Conservation (phyloP, 257 asterid species). For the Fraxinus excelsior region DNA sequence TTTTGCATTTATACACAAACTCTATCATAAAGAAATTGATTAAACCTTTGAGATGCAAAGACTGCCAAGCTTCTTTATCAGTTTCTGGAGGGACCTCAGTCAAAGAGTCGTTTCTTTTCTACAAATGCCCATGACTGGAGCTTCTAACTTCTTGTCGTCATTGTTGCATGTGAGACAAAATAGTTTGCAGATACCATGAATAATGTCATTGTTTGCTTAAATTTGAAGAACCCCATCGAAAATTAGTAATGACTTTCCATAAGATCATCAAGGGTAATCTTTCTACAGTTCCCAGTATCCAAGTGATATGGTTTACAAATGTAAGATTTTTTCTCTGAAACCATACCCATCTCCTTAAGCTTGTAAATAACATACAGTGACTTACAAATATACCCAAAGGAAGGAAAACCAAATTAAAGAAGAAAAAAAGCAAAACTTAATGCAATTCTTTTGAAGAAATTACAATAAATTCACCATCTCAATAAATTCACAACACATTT, state of each 20-base stretch:
- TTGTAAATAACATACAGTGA: constrained; percentile 83
- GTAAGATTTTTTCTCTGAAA: constrained; percentile 68
- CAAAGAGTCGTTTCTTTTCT: background rate
- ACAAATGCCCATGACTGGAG: background rate
- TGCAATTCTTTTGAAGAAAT: background rate
- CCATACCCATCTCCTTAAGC: constrained; percentile 87
- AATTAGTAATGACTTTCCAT: constrained; percentile 55
- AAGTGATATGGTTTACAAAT: constrained; percentile 70
- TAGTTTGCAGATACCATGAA: background rate
- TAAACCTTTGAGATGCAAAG: background rate
- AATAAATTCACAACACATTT: too few relatives aligned
- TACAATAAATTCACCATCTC: too few relatives aligned
- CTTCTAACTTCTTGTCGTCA: background rate
- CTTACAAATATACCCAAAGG: constrained; percentile 48
- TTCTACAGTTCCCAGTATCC: too few relatives aligned
- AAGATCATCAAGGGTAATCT: constrained; percentile 85
- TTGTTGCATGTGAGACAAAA: background rate
- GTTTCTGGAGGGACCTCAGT: background rate
- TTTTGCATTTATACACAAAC: too few relatives aligned
- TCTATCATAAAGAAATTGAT: constrained; percentile 7
- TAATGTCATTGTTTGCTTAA: background rate
- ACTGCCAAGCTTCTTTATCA: background rate
- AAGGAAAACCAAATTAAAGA: background rate
- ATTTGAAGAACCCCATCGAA: background rate
- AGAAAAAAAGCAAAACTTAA: background rate